These are phyloP conservation scores for Xylaria scruposa DNA, from an alignment of 495 filamentous ascomycete genomes.

Conservation along the genomic window DNA sequence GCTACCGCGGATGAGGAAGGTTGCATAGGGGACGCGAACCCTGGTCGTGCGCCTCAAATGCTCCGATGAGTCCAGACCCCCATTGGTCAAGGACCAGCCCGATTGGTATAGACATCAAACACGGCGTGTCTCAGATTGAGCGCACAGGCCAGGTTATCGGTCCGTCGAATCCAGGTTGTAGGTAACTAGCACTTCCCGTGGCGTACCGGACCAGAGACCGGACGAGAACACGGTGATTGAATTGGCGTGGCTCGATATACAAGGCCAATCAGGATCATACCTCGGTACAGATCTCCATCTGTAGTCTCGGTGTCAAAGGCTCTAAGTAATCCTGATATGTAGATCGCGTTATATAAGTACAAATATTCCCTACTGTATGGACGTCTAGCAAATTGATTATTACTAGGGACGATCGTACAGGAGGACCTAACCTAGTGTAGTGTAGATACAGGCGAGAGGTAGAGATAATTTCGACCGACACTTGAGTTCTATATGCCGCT, in stretches of 20 bases:
- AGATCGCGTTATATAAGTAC: neutral
- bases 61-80: conserved; percentile 4
- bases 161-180: conserved; percentile 15
- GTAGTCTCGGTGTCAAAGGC: neutral
- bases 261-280: conserved; percentile 2
- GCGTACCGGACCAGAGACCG: neutral
- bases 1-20: conserved; percentile 18
- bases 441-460: conserved; percentile 11
- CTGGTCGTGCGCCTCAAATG: conserved; percentile 4
- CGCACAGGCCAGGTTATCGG: conserved; percentile 17
- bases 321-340: neutral
- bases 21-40: conserved; percentile 19
- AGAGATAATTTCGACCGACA: neutral
- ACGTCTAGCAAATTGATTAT: conserved; percentile 1
- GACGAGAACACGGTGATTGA: neutral
- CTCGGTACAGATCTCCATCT: neutral
- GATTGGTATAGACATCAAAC: conserved; percentile 26
- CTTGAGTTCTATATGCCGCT: conserved; percentile 11
- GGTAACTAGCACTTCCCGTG: neutral
- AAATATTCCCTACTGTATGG: neutral
- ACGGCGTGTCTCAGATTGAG: conserved; percentile 23
- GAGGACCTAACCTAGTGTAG: neutral
- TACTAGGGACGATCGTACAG: conserved; percentile 9
- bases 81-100: conserved; percentile 23
- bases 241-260: neutral